Evolutionary conservation across 108 stramenopile genomes (phyloP), one percentile per base, ranked within the genome.

Genomic region (Skeletonema grethae): DNA sequence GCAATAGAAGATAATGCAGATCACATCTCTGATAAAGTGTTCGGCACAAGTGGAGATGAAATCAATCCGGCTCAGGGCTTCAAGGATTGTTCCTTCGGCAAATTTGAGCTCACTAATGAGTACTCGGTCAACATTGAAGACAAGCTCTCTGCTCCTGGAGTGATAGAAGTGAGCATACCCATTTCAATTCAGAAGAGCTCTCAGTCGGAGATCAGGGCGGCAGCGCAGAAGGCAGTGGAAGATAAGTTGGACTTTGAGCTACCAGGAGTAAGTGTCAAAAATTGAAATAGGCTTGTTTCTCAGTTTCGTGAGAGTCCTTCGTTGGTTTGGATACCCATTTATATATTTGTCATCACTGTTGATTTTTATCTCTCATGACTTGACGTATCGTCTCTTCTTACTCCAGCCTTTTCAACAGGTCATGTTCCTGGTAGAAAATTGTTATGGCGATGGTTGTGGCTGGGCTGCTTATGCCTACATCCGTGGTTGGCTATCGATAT

Each of bases 11-110:
- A 61, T 16, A 18, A 59, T 35, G 67, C 67, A 20, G 3, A 13
- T 30, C 59, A 48, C 0, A 65, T 82, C 22, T 73, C 76, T 15
- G 76, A 82, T 46, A 82, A 82, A 61, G 36, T 81, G 28, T 81
- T 81, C 34, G 82, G 82, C 8, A 83, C 72, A 3, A 28, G 39
- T 18, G 67, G 77, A 15, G 77, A 83, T 72, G 13, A 50, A 3
- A 64, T 57, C 38, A 83, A 59, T 13, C n/a, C 79, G 20, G 57
- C 8, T 7, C 46, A 31, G 25, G 76, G 70, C 6, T 73, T 73
- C 5, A 56, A 39, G 12, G 72, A 38, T 30, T 82, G 81, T 38
- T 82, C 76, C 25, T 77, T 77, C n/a, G 64, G 71, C 10, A 72
- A 82, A 38, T 34, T 76, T 13, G 24, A 56, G 30, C 65, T 76